Base-by-base conservation (phyloP, 192 early-diverging fungal genomes). In the Umbelopsis sp. region DNA sequence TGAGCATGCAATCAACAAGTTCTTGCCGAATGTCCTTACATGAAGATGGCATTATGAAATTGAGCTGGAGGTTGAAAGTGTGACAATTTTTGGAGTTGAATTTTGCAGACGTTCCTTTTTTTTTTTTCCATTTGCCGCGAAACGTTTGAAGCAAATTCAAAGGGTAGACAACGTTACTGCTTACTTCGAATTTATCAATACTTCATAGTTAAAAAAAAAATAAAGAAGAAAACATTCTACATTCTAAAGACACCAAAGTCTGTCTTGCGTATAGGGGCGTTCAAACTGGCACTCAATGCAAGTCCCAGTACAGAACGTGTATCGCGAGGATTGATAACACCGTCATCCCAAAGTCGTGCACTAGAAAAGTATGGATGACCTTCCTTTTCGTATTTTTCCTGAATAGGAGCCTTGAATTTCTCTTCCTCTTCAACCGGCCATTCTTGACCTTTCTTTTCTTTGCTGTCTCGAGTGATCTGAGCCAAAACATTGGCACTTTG, bases 231-330 rank as follows among this genome's bases (percentile, higher is more conserved):
- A 47, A 47, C 31, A 62, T 70, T 66, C 78, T 93, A 98, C 97
- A 98, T 98, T 70, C 97, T 88, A 88, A 98, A 98, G 8, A 98
- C 91, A 65, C 97, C 97, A 88, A 94, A 97, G 36, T 85, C 71
- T 6, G 96, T 96, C 69, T 90, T 78, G 52, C 82, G 80, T 53
- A 91, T 83, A 2, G 89, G 91, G 11, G 84, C 81, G 79, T 95
- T 94, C 69, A 94, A 70, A 45, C 92, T 74, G 31, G 93, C 93
- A 62, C 90, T 91, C 51, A 98, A 79, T 9, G 88, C 92, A 69
- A 98, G 85, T 8, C 92, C 94, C 65, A 98, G 87, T 3, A 96
- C 92, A 29, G 89, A 87, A 32, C 97, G 89, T 3, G 97, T 97
- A 68, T 97, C 92, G 25, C 77, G 74, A 11, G 97, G 97, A 47